Conservation (phyloP, 2,329 filamentous ascomycete species). For the Passalora sequoiae region DNA sequence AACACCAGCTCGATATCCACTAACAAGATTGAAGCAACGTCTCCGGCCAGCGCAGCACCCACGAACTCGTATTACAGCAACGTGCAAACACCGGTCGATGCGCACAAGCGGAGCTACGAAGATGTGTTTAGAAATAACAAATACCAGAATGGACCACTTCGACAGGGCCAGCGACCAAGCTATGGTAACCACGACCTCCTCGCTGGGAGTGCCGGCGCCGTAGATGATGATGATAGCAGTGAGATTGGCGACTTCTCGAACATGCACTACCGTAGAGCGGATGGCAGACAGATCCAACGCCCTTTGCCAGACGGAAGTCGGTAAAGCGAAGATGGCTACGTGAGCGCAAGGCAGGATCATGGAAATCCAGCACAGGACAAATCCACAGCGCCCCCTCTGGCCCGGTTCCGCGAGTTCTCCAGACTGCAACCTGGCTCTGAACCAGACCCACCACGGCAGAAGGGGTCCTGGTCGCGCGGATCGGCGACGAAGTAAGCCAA, state of each 20-base stretch:
- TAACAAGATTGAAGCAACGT: conserved; percentile 38
- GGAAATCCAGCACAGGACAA: no score
- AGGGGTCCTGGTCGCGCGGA: no score
- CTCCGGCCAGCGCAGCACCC: conserved; percentile 39
- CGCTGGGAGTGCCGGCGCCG: conserved; percentile 28
- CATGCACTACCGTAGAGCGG: conserved; percentile 46
- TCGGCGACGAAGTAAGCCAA: no score
- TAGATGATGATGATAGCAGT: conserved; percentile 26
- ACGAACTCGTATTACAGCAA: conserved; percentile 26
- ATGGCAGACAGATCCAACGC: conserved; percentile 35
- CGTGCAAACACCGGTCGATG: conserved; percentile 21
- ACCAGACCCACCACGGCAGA: no score
- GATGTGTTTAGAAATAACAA: conserved; percentile 39
- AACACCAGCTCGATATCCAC: conserved; percentile 36
- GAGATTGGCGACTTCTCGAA: conserved; percentile 30
- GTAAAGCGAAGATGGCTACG: conserved; percentile 10
- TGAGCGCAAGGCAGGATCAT: no score
- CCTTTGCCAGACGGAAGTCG: conserved; percentile 27
- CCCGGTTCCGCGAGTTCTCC: no score
- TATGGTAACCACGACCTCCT: conserved; percentile 10
- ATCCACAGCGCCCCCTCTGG: no score
- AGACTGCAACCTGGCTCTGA: no score
- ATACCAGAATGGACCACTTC: conserved; percentile 41
- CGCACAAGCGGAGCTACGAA: conserved; percentile 44
- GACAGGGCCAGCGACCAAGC: conserved; percentile 41